These are phyloP conservation scores for Amanita exitialis DNA, from an alignment of 768 basidiomycete species.

Conservation along the genomic window DNA sequence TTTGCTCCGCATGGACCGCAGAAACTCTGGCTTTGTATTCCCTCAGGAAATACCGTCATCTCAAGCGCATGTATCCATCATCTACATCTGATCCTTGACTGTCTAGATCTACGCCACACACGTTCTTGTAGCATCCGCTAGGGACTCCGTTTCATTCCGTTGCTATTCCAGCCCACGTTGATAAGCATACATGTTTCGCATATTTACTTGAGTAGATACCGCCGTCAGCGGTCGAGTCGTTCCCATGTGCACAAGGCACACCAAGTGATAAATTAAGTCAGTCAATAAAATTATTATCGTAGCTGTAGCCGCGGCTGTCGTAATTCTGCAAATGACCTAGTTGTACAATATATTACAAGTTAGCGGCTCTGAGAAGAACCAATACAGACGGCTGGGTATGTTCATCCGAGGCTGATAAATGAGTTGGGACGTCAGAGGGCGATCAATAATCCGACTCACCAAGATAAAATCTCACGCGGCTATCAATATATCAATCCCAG, in stretches of 20 bases:
- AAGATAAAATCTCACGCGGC: constrained; percentile 6
- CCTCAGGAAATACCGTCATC: constrained; percentile 72
- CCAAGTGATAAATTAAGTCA: too few species aligned
- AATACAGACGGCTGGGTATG: not conserved
- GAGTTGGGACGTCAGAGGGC: too few species aligned
- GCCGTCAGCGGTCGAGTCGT: too few species aligned
- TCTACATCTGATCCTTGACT: constrained; percentile 25
- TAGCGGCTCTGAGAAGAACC: too few species aligned
- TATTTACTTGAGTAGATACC: too few species aligned
- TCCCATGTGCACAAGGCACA: too few species aligned
- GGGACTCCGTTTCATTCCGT: not conserved
- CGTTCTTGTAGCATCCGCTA: not conserved
- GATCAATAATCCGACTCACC: not conserved
- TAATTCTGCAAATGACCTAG: not conserved
- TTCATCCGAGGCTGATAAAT: too few species aligned
- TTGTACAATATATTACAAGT: not conserved
- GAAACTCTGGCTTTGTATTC: constrained; percentile 80
- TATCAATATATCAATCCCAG: constrained; percentile 49
- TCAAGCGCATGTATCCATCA: constrained; percentile 59
- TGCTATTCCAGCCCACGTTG: too few species aligned
- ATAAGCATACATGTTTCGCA: too few species aligned
- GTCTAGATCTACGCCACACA: not conserved
- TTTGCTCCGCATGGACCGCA: constrained; percentile 19
- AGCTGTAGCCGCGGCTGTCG: not conserved
- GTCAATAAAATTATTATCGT: too few species aligned